Base-by-base conservation (phyloP, 108 stramenopile species). In the Nannochloropsis salina region DNA sequence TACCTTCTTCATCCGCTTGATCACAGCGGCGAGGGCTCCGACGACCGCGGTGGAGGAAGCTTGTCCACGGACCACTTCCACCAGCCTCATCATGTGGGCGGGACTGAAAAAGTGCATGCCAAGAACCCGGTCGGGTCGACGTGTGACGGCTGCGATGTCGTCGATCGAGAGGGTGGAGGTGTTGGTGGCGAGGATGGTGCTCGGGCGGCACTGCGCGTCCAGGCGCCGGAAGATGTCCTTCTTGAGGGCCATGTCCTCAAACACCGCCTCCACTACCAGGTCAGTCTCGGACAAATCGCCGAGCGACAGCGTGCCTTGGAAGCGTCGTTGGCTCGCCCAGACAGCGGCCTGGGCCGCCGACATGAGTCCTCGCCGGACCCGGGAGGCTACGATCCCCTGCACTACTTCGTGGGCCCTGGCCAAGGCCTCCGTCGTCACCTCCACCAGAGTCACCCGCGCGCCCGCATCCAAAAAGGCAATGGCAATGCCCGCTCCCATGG, bases 81-180 rank as follows among this genome's bases (percentile, higher is more conserved):
- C 93, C n/a, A 96, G 88, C 79, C 94, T 93, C 97, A 97, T 97
- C 42, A 96, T 85, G 85, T 98, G 94, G 5, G 97, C 97, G 1
- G 97, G 97, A 43, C 91, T 92, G 91, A 99, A 99, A 90, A 99
- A 99, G 89, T 99, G 97, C 96, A 95, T 97, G 11, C 98, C 98
- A 83, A 94, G n/a, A 83, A 85, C 42, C 93, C 93, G 43, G 43
- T 41, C 80, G 93, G 94, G 51, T 12, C 81, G 20, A 11, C 11
- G 11, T 40, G 81, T 81, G 40, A 44, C 89, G 40, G 45, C 81
- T 9, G 91, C 95, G 87, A 99, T 98, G 45, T 92, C 93, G 89
- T 97, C 97, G 44, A 99, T 94, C 87, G 95, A 95, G 45, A 99
- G 90, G 21, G 96, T 97, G 42, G 95, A 95, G 44, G 98, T 99